These are phyloP conservation scores for Vaccinium myrtillus DNA, from an alignment of 148 eudicot species.

Conservation along the genomic window DNA sequence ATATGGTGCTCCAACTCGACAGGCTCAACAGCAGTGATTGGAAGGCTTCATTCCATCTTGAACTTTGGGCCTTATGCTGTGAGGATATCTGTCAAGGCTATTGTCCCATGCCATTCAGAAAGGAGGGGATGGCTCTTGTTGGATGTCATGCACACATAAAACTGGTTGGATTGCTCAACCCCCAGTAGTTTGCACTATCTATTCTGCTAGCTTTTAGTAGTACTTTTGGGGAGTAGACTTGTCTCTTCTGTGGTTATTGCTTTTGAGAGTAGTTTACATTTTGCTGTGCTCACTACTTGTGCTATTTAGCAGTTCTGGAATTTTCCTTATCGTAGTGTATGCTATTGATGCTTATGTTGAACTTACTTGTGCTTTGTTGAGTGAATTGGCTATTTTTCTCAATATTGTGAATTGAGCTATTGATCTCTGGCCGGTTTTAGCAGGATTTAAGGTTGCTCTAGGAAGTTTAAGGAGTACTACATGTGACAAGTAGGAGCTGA, in stretches of 20 bases:
- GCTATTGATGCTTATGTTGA: constrained; percentile 37
- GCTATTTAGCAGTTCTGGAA: constrained; percentile 39
- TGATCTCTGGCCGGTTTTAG: constrained; percentile 2
- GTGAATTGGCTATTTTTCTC: constrained; percentile 15
- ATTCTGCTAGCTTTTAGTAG: constrained; percentile 37
- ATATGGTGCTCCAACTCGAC: constrained; percentile 59
- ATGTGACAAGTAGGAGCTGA: constrained; percentile 32
- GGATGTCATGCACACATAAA: constrained; percentile 31
- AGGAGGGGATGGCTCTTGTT: constrained; percentile 22
- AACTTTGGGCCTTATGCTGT: background rate
- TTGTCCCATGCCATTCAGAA: constrained; percentile 14
- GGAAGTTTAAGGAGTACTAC: constrained; percentile 9
- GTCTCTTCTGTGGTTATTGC: constrained; percentile 24
- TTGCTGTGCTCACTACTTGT: constrained; percentile 48
- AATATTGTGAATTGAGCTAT: constrained; percentile 13
- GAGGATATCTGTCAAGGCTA: constrained; percentile 15
- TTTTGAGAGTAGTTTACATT: constrained; percentile 49
- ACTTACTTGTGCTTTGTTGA: constrained; percentile 13
- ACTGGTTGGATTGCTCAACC: constrained; percentile 86
- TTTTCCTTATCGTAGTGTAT: constrained; percentile 33
- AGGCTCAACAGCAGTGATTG: constrained; percentile 52
- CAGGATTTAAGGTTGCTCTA: constrained; percentile 11
- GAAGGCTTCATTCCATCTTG: background rate
- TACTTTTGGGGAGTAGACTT: constrained; percentile 45
- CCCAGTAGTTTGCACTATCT: constrained; percentile 54